These are phyloP conservation scores for Geranomyces michiganensis DNA, from an alignment of 192 early-diverging fungal genomes.

Conservation along the genomic window DNA sequence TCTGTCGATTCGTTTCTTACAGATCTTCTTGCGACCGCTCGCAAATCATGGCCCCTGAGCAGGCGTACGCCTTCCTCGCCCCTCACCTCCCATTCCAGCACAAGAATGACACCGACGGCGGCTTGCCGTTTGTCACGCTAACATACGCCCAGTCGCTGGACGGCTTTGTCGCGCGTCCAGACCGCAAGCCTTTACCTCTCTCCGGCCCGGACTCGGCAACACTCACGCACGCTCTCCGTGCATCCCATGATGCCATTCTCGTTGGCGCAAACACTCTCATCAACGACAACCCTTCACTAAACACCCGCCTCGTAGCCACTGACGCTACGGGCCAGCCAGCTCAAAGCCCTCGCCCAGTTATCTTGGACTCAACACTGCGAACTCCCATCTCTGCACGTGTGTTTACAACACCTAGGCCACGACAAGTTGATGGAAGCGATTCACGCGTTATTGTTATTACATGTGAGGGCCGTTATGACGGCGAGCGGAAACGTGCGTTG, in stretches of 20 bases:
- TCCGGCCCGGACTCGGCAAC: slow-evolving; percentile 73
- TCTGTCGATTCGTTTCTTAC: no score
- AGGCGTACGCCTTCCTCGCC: slow-evolving; percentile 38
- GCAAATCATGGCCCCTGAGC: no score
- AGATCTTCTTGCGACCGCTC: no score
- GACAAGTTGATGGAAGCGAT: neutral
- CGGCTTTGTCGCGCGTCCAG: slow-evolving; percentile 68
- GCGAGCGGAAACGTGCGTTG: slow-evolving; percentile 29
- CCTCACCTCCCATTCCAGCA: slow-evolving; percentile 50
- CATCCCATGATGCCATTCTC: slow-evolving; percentile 78
- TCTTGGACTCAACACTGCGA: slow-evolving; percentile 75
- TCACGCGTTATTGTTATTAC: slow-evolving; percentile 18
- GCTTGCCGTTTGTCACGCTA: slow-evolving; percentile 69
- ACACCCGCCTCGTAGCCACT: slow-evolving; percentile 28
- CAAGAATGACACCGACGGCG: slow-evolving; percentile 46
- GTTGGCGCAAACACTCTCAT: slow-evolving; percentile 84
- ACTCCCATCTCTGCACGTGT: slow-evolving; percentile 63
- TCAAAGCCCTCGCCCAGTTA: slow-evolving; percentile 71
- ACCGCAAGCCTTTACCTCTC: slow-evolving; percentile 65
- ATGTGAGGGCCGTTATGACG: neutral
- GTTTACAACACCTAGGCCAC: neutral
- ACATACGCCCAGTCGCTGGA: slow-evolving; percentile 92
- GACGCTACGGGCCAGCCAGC: slow-evolving; percentile 10
- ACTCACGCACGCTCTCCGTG: slow-evolving; percentile 80
- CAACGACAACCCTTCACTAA: slow-evolving; percentile 79